Base-by-base conservation (phyloP, 1,284 basidiomycete genomes). In the Thelephora terrestris region DNA sequence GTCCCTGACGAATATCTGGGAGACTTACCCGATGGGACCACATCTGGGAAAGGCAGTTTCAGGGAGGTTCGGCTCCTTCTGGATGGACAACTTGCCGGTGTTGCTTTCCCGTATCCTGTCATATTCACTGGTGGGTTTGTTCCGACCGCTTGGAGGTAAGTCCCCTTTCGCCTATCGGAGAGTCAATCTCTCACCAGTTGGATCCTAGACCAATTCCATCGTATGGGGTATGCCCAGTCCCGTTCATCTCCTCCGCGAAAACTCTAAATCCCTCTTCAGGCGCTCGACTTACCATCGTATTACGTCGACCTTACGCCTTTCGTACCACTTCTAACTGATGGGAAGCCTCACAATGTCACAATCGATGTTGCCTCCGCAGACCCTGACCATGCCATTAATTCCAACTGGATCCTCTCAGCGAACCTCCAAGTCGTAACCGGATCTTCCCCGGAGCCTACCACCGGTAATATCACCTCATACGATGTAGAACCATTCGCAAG, bases 41-140 rank as follows among this genome's bases (percentile, higher is more conserved):
- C 74, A 4, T 72, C 71, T 47, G 75, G 73, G 1, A 73, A 79
- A 53, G 85, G 83, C 1, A 79, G 88, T 2, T 90, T 89, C 71
- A 74, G 87, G 32, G 88, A 91, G 63, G 78, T 90, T 16, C 78
- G 85, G 45, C 61, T 91, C 44, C 68, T 84, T n/a, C 75, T 91
- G 6, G 88, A 91, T 53, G 81, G 79, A 1, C 65, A 67, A 55
- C 68, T 91, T 7, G 86, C 86, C 7, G 88, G 88, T 2, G 74
- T 78, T 17, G 84, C 75, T 2, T 82, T 85, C 61, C 88, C 89
- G 7, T 91, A 85, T 55, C 76, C 83, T 3, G 79, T 84, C 27
- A 78, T 90, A 36, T 91, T 88, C 57, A 91, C 86, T 0, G 87
- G 87, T n/a, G 86, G 84, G 0, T 78, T 88, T 53, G 71, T 79